A percentile compares a stretch with the other conserved stretches of the same genome.
These are phyloP conservation scores for Talaromyces sp. DNA, from an alignment of 2,329 filamentous ascomycete species.

Conservation along the genomic window DNA sequence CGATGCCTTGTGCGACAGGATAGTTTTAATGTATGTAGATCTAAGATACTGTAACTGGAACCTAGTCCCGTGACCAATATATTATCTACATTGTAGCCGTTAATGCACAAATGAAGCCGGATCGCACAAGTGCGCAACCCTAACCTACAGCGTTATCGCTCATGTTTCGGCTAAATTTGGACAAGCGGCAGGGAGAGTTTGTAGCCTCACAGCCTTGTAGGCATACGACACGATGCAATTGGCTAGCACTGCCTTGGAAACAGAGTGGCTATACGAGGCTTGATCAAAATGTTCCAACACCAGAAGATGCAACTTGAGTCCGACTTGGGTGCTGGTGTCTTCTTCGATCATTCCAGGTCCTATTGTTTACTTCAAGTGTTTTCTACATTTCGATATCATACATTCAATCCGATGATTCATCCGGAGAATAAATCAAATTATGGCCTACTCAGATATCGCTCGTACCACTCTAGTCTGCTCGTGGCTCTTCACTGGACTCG, in stretches of 20 bases:
- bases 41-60: background rate
- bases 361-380: too few relatives aligned
- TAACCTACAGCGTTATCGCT: background rate
- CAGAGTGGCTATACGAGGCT: too few relatives aligned
- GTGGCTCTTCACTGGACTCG: constrained; percentile 3
- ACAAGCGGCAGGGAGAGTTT: background rate
- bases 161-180: background rate
- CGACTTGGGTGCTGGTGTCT: too few relatives aligned
- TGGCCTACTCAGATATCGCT: background rate
- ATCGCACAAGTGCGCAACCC: background rate
- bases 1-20: too few relatives aligned
- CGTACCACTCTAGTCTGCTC: constrained; percentile 2
- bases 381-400: too few relatives aligned
- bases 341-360: too few relatives aligned
- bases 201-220: background rate
- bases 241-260: background rate
- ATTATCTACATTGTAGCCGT: background rate
- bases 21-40: too few relatives aligned
- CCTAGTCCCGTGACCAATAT: background rate
- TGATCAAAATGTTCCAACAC: background rate
- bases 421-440: background rate
- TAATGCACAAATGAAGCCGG: background rate
- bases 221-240: background rate
- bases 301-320: background rate
- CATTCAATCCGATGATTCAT: too few relatives aligned